A percentile compares a stretch with the other conserved stretches of the same genome.
Conservation (phyloP, 371 early-diverging fungal species). For the Chytridiales sp. region DNA sequence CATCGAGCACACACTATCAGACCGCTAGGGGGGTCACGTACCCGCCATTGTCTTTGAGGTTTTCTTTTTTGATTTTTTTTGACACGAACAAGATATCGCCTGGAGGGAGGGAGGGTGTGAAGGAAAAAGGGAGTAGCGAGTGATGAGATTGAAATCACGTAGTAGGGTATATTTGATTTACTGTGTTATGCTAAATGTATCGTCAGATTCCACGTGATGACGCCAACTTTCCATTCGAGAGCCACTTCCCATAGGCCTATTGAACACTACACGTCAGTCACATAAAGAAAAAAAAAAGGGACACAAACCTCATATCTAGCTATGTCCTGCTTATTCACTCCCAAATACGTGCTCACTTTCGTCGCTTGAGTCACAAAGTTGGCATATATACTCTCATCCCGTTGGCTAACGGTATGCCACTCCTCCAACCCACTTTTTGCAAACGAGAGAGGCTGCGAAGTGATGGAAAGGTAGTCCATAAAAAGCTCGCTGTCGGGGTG, state of each 20-base stretch:
- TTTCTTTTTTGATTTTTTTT: too few species aligned
- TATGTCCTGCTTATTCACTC: slow-evolving; percentile 15
- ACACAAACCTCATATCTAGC: slow-evolving; percentile 31
- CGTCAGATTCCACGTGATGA: too few species aligned
- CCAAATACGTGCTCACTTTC: slow-evolving; percentile 19
- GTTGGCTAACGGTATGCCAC: slow-evolving; percentile 15
- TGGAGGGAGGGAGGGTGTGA: too few species aligned
- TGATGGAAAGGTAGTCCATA: not conserved
- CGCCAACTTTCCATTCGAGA: slow-evolving; percentile 32
- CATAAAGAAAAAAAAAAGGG: not conserved
- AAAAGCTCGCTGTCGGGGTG: slow-evolving; percentile 25
- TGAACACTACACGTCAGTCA: not conserved
- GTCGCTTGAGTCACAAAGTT: slow-evolving; percentile 22
- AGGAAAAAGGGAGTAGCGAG: too few species aligned
- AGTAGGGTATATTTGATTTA: too few species aligned
- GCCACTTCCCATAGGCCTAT: slow-evolving; percentile 37
- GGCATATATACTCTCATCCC: slow-evolving; percentile 28
- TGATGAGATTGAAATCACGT: too few species aligned
- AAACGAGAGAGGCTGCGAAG: slow-evolving; percentile 1
- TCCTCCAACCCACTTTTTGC: slow-evolving; percentile 2
- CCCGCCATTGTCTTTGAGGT: too few species aligned
- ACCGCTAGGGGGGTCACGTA: too few species aligned
- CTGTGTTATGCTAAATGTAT: too few species aligned
- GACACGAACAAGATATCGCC: too few species aligned
- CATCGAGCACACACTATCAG: too few species aligned